These are phyloP conservation scores for Conidiobolus coronatus DNA, from an alignment of 371 early-diverging fungal species.

Conservation along the genomic window DNA sequence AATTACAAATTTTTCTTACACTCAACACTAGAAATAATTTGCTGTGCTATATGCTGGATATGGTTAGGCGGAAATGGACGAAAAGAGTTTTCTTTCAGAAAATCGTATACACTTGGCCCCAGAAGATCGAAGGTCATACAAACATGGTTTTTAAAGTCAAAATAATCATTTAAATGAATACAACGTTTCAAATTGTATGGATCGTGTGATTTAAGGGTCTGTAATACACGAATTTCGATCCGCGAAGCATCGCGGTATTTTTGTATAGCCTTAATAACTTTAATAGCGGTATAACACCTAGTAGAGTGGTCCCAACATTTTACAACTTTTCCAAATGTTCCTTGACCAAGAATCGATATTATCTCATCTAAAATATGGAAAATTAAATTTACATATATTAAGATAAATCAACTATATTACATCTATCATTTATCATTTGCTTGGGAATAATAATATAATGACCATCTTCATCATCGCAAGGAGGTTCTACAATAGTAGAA, in stretches of 20 bases:
- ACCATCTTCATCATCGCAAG: constrained; percentile 78
- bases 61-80: constrained; percentile 65
- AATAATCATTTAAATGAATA: constrained; percentile 53
- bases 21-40: constrained; percentile 45
- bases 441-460: constrained; percentile 61
- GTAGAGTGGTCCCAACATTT: constrained; percentile 52
- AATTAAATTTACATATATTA: constrained; percentile 1
- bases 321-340: constrained; percentile 92
- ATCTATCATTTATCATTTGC: constrained; percentile 44
- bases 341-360: constrained; percentile 69
- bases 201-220: constrained; percentile 48
- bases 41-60: constrained; percentile 58
- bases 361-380: constrained; percentile 36
- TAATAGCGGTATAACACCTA: constrained; percentile 39
- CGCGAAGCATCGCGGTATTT: constrained; percentile 87
- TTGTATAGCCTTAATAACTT: constrained; percentile 77
- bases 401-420: too few species aligned
- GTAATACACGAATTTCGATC: constrained; percentile 70
- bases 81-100: constrained; percentile 72
- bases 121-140: constrained; percentile 94
- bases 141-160: constrained; percentile 74
- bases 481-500: too few species aligned
- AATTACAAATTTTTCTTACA: constrained; percentile 17
- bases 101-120: constrained; percentile 76
- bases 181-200: constrained; percentile 24